Percentiles rank a stretch among this genome's conserved stretches.
Conservation (phyloP, 805 yeast species). For the Candida nanaspora region DNA sequence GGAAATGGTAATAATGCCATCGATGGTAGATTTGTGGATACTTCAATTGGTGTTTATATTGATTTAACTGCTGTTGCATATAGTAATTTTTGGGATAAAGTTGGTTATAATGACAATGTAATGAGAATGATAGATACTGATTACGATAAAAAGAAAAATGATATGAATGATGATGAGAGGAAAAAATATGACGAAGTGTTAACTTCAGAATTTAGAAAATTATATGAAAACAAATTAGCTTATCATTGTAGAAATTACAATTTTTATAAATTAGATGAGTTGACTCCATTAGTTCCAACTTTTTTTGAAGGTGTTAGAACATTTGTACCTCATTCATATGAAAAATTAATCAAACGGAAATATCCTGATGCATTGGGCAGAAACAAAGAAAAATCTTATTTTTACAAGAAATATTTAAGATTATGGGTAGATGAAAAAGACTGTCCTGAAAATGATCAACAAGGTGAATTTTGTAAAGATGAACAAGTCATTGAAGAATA, state of each 20-base stretch:
- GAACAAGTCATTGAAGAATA: constrained; percentile 24
- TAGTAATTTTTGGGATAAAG: constrained; percentile 13
- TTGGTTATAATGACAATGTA: constrained; percentile 9
- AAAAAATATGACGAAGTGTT: constrained; percentile 10
- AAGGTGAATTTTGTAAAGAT: constrained; percentile 24
- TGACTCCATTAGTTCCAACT: constrained; percentile 43
- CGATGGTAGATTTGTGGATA: constrained; percentile 61
- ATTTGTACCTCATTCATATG: constrained; percentile 41
- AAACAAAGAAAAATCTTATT: constrained; percentile 32
- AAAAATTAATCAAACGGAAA: constrained; percentile 38
- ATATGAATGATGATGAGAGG: constrained; percentile 5
- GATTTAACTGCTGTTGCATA: constrained; percentile 57
- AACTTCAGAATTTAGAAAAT: constrained; percentile 3
- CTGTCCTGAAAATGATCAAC: constrained; percentile 19
- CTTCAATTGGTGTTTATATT: constrained; percentile 56
- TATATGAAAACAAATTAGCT: constrained; percentile 19
- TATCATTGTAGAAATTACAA: constrained; percentile 54
- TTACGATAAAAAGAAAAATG: constrained; percentile 7
- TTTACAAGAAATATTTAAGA: constrained; percentile 44
- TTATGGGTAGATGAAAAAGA: constrained; percentile 41
- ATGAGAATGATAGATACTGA: constrained; percentile 15
- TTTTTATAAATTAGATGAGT: constrained; percentile 34
- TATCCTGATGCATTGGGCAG: constrained; percentile 32
- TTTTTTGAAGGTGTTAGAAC: constrained; percentile 49
- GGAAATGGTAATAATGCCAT: constrained; percentile 52